phyloP scores from a whole-genome alignment of 1,284 basidiomycete species.

The Sparassis latifolia region DNA sequence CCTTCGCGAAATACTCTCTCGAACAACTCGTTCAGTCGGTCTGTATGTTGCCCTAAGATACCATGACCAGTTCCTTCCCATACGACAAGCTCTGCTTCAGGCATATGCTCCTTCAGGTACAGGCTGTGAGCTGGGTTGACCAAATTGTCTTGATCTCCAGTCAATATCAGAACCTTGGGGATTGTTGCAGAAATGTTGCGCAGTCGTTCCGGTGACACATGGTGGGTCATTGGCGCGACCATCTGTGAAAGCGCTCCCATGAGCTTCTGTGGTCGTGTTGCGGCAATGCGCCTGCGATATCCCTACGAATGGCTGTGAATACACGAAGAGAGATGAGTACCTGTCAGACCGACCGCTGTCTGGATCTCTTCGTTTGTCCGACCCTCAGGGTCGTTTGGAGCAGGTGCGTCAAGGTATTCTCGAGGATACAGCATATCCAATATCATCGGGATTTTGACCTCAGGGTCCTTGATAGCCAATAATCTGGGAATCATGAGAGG shows the following conservation, averaged over 20 bases:
- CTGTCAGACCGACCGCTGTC: slow-evolving; percentile 33
- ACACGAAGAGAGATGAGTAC: background rate
- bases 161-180: slow-evolving; percentile 61
- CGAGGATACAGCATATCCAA: slow-evolving; percentile 58
- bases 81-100: slow-evolving; percentile 58
- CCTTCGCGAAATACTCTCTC: slow-evolving; percentile 55
- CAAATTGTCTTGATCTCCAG: slow-evolving; percentile 70
- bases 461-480: slow-evolving; percentile 41
- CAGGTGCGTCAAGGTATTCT: slow-evolving; percentile 49
- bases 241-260: slow-evolving; percentile 72
- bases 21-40: slow-evolving; percentile 51
- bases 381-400: slow-evolving; percentile 41
- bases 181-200: slow-evolving; percentile 48
- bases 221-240: slow-evolving; percentile 65
- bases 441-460: slow-evolving; percentile 45
- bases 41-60: slow-evolving; percentile 46
- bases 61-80: slow-evolving; percentile 69
- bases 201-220: slow-evolving; percentile 52
- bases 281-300: slow-evolving; percentile 45
- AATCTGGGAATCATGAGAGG: slow-evolving; percentile 22
- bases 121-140: slow-evolving; percentile 53
- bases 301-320: slow-evolving; percentile 24
- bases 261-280: slow-evolving; percentile 55
- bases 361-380: slow-evolving; percentile 62
- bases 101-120: slow-evolving; percentile 57